Conservation (phyloP, 192 early-diverging fungal genomes). For the Anaeromyces robustus region DNA sequence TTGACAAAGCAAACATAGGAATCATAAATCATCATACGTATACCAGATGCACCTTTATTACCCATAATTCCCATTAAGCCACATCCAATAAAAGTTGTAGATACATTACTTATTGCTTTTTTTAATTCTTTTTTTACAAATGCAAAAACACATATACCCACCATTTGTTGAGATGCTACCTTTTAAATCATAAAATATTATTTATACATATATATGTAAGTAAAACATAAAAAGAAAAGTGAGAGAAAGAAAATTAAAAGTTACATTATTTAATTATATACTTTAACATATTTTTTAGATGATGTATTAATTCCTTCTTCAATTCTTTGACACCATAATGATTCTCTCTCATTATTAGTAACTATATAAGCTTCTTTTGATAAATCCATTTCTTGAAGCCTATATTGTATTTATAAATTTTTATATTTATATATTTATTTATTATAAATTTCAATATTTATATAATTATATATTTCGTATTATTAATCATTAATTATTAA, state of each 20-base stretch:
- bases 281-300: not conserved
- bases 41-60: not conserved
- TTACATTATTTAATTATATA: not conserved
- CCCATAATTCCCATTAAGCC: not conserved
- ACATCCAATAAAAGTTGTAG: not conserved
- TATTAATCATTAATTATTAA: too few relatives aligned
- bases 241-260: too few relatives aligned
- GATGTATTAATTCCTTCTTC: not conserved
- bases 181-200: too few relatives aligned
- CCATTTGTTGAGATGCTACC: not conserved
- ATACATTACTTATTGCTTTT: not conserved
- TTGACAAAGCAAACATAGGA: not conserved
- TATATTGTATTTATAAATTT: not conserved
- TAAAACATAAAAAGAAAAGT: too few relatives aligned
- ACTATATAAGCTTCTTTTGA: not conserved
- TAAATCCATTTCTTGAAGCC: not conserved
- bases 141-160: not conserved
- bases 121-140: not conserved
- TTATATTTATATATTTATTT: too few relatives aligned
- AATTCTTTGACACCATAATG: not conserved
- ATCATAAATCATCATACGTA: not conserved
- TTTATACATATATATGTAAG: too few relatives aligned
- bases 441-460: too few relatives aligned
- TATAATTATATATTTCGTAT: too few relatives aligned
- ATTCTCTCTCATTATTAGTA: not conserved